Percentiles rank a stretch among this genome's conserved stretches.
These are phyloP conservation scores for Hyphopichia pseudoburtonii DNA, from an alignment of 1,139 yeast genomes.

Conservation along the genomic window DNA sequence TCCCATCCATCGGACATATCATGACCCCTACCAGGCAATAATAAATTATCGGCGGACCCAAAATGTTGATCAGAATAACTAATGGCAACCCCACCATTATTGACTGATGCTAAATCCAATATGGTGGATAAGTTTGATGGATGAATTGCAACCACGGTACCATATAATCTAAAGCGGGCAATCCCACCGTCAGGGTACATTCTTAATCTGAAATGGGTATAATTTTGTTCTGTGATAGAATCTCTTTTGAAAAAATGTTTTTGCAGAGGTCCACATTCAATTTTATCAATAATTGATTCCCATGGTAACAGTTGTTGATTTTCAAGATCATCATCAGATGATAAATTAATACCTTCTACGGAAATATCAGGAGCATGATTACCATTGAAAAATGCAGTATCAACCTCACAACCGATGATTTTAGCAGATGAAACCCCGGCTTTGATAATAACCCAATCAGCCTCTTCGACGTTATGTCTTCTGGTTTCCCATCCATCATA, in stretches of 20 bases:
- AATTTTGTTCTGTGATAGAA: constrained; percentile 55
- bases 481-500: constrained; percentile 99
- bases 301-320: constrained; percentile 40
- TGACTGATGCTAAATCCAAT: constrained; percentile 77
- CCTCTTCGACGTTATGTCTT: constrained; percentile 79
- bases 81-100: constrained; percentile 87
- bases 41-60: constrained; percentile 83
- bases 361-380: constrained; percentile 90
- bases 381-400: constrained; percentile 90
- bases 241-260: constrained; percentile 76
- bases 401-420: constrained; percentile 81
- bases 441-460: constrained; percentile 82
- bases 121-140: constrained; percentile 46
- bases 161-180: constrained; percentile 89
- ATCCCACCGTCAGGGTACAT: constrained; percentile 98
- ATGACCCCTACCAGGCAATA: constrained; percentile 89
- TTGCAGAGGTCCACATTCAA: constrained; percentile 86
- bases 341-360: constrained; percentile 66
- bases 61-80: constrained; percentile 88
- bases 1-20: constrained; percentile 99
- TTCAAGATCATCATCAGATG: constrained; percentile 32
- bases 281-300: constrained; percentile 66
- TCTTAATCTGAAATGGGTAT: constrained; percentile 77
- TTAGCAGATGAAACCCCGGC: constrained; percentile 84
- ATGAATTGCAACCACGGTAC: constrained; percentile 68